Evolutionary conservation across 306 rosid genomes (phyloP).

Genomic region (Amphicarpaea edgeworthii): DNA sequence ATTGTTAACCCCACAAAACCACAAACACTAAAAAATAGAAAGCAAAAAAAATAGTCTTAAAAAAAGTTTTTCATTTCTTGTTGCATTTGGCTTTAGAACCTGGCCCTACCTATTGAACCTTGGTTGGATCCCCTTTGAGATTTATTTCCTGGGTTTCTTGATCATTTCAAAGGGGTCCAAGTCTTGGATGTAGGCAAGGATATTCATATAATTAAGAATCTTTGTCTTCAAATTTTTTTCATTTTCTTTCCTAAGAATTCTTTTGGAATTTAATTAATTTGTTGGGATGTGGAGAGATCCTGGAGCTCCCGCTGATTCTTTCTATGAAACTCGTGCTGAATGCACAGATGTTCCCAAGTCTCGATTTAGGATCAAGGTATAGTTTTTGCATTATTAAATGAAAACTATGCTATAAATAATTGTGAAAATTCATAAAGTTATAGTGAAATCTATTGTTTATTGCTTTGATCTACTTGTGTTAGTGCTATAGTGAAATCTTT

Average conservation of each 20-base stretch:
- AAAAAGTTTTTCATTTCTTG: not conserved
- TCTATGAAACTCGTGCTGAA: constrained; percentile 88
- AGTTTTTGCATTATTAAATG: not conserved
- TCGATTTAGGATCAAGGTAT: constrained; percentile 88
- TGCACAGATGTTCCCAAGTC: constrained; percentile 93
- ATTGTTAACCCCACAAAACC: constrained; percentile 40
- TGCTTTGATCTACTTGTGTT: no score
- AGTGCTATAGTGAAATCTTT: not conserved
- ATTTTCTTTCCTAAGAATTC: constrained; percentile 18
- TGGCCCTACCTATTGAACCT: constrained; percentile 50
- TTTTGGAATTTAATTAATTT: constrained; percentile 46
- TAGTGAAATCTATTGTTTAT: no score
- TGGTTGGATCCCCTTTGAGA: constrained; percentile 60
- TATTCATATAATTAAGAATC: constrained; percentile 13
- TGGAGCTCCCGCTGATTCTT: constrained; percentile 92
- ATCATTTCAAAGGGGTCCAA: constrained; percentile 60
- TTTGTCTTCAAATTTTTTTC: not conserved
- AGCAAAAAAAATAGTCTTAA: not conserved
- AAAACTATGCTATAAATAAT: not conserved
- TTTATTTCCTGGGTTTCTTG: constrained; percentile 53
- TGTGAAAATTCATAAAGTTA: no score
- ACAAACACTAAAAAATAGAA: constrained; percentile 33
- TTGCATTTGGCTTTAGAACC: constrained; percentile 42
- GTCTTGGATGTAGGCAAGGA: constrained; percentile 29
- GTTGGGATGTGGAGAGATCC: constrained; percentile 92